These are phyloP conservation scores for Rhizoclosmatium globosum DNA, from an alignment of 192 early-diverging fungal genomes.

Conservation along the genomic window DNA sequence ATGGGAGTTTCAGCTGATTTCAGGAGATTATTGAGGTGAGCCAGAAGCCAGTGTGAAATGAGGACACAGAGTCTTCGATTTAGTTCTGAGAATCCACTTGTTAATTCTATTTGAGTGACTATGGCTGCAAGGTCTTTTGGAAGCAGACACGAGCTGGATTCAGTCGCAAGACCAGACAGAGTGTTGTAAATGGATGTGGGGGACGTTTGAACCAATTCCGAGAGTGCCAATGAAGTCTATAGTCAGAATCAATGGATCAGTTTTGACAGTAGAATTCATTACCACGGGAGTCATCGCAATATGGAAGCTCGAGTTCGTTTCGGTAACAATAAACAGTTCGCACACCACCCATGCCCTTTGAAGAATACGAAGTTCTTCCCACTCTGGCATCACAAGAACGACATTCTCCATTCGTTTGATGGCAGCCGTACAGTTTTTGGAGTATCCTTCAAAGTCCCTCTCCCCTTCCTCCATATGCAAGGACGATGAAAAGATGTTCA, in stretches of 20 bases:
- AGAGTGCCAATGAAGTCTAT: background rate
- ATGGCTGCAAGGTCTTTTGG: background rate
- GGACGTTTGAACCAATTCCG: too few relatives aligned
- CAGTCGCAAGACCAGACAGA: background rate
- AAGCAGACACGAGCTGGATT: background rate
- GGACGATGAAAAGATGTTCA: constrained; percentile 38
- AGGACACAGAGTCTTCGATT: background rate
- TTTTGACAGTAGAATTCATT: background rate
- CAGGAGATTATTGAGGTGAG: background rate
- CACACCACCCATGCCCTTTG: constrained; percentile 39
- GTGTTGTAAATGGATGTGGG: too few relatives aligned
- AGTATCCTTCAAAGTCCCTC: constrained; percentile 18
- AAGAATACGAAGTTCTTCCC: constrained; percentile 29
- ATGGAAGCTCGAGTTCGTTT: constrained; percentile 26
- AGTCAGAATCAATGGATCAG: background rate
- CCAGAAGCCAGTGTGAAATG: background rate
- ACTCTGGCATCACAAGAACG: constrained; percentile 33
- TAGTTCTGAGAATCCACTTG: background rate
- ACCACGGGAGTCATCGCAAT: constrained; percentile 23
- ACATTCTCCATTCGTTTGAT: constrained; percentile 31
- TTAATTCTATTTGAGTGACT: background rate
- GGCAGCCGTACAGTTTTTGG: constrained; percentile 30
- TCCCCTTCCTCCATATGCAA: constrained; percentile 20
- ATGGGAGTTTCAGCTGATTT: background rate
- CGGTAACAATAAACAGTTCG: constrained; percentile 29